These are phyloP conservation scores for Poteriospumella lacustris DNA, from an alignment of 108 stramenopile species.

Conservation along the genomic window DNA sequence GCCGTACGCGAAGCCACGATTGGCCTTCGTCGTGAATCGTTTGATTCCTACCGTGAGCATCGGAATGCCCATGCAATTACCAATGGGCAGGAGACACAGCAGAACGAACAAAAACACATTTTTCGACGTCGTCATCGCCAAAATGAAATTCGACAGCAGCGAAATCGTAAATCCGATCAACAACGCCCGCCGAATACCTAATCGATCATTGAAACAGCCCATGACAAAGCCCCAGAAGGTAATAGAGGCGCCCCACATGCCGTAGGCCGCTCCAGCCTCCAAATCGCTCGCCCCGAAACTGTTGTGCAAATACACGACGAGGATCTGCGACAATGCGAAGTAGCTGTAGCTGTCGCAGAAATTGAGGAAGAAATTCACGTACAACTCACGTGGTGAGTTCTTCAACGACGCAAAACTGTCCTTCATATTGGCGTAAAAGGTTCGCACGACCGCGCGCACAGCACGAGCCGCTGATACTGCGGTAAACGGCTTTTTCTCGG, in stretches of 20 bases:
- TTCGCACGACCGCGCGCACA: too few relatives aligned
- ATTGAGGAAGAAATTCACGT: constrained; percentile 17
- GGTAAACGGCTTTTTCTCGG: too few relatives aligned
- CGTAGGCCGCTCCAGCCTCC: constrained; percentile 33
- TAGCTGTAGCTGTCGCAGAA: constrained; percentile 32
- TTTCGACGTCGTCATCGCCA: constrained; percentile 24
- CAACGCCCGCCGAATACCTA: constrained; percentile 31
- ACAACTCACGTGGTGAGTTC: constrained; percentile 10
- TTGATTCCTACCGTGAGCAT: constrained; percentile 33
- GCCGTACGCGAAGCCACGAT: constrained; percentile 74
- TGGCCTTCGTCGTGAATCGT: constrained; percentile 35
- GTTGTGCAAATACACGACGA: constrained; percentile 34
- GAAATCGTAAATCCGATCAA: constrained; percentile 32
- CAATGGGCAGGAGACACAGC: constrained; percentile 21
- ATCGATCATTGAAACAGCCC: constrained; percentile 11
- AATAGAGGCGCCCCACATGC: constrained; percentile 32
- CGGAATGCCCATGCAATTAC: constrained; percentile 34
- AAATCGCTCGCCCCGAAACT: constrained; percentile 29
- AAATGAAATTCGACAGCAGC: not conserved
- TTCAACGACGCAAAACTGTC: constrained; percentile 4
- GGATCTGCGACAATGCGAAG: constrained; percentile 23
- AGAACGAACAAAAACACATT: constrained; percentile 23
- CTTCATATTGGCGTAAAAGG: too few relatives aligned
- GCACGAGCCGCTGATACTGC: too few relatives aligned
- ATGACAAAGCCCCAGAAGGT: constrained; percentile 32